phyloP scores from a whole-genome alignment of 768 basidiomycete species.

The Crepidotus variabilis region DNA sequence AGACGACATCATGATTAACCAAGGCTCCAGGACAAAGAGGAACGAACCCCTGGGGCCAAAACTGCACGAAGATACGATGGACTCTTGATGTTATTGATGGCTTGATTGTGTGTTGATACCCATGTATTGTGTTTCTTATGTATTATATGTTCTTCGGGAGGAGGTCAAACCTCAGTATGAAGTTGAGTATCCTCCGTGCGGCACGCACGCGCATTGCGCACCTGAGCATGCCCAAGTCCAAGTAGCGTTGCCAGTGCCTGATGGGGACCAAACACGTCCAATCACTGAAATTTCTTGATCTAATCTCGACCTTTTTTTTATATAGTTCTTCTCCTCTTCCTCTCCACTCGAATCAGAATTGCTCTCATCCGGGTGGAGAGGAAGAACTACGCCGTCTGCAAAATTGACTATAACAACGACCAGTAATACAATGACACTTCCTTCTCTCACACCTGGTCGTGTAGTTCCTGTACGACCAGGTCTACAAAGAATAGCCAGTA shows the following conservation, averaged over 20 bases:
- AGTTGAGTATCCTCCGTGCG: too few relatives aligned
- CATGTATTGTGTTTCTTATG: background rate
- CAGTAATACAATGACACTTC: conserved; percentile 17
- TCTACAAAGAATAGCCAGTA: conserved; percentile 43
- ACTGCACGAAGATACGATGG: too few relatives aligned
- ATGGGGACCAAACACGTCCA: conserved; percentile 22
- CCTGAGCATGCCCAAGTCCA: conserved; percentile 11
- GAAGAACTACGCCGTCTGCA: conserved; percentile 25
- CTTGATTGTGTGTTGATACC: background rate
- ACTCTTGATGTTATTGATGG: too few relatives aligned
- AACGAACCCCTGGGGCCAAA: conserved; percentile 13
- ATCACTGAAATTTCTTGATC: conserved; percentile 34
- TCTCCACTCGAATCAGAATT: conserved; percentile 37
- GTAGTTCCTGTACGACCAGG: conserved; percentile 34
- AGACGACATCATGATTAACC: conserved; percentile 11
- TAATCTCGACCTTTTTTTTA: conserved; percentile 24
- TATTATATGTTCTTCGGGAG: background rate
- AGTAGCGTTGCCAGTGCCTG: too few relatives aligned
- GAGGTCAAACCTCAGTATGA: background rate
- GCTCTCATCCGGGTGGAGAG: conserved; percentile 42
- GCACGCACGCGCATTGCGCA: background rate
- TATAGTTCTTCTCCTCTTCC: conserved; percentile 49
- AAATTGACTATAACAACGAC: conserved; percentile 9
- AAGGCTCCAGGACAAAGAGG: conserved; percentile 16
- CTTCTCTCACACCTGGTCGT: conserved; percentile 14